phyloP scores from a whole-genome alignment of 2,329 filamentous ascomycete species.

The Coniochaeta pulveracea region DNA sequence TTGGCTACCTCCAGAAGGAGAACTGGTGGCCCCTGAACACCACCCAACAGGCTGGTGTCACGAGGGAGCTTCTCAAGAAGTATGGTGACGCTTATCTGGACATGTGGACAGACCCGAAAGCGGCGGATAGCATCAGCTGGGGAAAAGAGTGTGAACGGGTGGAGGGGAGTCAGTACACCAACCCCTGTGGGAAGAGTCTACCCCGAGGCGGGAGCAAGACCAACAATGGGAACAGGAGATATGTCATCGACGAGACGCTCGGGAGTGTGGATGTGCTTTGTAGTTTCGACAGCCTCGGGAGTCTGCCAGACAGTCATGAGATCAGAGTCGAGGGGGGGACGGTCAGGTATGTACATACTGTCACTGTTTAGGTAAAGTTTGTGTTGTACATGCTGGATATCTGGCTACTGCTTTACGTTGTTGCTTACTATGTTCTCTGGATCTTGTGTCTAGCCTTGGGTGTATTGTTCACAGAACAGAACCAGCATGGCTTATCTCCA shows the following conservation, averaged over 20 bases:
- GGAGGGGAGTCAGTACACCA: constrained; percentile 16
- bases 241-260: constrained; percentile 9
- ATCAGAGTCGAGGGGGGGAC: constrained; percentile 9
- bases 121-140: constrained; percentile 18
- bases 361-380: constrained; percentile 7
- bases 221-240: constrained; percentile 6
- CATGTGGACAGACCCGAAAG: constrained; percentile 20
- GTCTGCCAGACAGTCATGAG: constrained; percentile 10
- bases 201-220: constrained; percentile 10
- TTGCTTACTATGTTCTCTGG: too few relatives aligned
- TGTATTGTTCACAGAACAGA: too few relatives aligned
- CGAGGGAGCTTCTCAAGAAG: constrained; percentile 8
- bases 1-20: constrained; percentile 17
- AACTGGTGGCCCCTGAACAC: constrained; percentile 18
- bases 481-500: too few relatives aligned
- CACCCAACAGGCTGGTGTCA: constrained; percentile 13
- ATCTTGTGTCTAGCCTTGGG: too few relatives aligned
- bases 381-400: too few relatives aligned
- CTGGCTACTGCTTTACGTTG: too few relatives aligned
- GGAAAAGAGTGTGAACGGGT: constrained; percentile 22
- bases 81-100: constrained; percentile 22
- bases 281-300: constrained; percentile 3
- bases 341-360: constrained; percentile 10
- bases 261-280: constrained; percentile 8
- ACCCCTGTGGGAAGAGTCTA: constrained; percentile 19